Percentiles rank a stretch among this genome's conserved stretches.
These are phyloP conservation scores for Botryosphaeria dothidea DNA, from an alignment of 2,329 filamentous ascomycete genomes.

Conservation along the genomic window DNA sequence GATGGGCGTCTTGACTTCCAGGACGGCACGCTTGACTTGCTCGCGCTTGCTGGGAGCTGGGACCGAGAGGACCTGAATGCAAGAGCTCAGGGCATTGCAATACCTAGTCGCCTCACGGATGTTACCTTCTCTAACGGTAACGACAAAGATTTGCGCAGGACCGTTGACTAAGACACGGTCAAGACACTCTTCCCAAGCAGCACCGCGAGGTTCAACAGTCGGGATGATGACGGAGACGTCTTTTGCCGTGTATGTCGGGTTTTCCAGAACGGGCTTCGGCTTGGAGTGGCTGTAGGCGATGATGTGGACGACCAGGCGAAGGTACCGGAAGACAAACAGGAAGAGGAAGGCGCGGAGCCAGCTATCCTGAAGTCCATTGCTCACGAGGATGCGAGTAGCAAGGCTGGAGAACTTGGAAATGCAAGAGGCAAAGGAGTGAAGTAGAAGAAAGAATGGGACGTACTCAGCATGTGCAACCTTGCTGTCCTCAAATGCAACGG, in stretches of 20 bases:
- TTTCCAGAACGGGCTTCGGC: constrained; percentile 29
- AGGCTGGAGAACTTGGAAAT: background rate
- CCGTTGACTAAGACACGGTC: constrained; percentile 41
- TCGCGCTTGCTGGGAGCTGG: constrained; percentile 48
- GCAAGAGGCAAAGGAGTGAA: background rate
- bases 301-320: constrained; percentile 47
- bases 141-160: constrained; percentile 45
- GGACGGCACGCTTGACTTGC: constrained; percentile 48
- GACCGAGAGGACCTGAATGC: constrained; percentile 22
- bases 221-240: constrained; percentile 57
- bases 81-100: constrained; percentile 22
- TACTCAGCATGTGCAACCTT: background rate
- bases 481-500: background rate
- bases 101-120: constrained; percentile 34
- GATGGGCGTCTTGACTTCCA: constrained; percentile 41
- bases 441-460: background rate
- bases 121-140: constrained; percentile 43
- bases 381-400: background rate
- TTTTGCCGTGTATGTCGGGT: constrained; percentile 33
- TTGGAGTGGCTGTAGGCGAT: constrained; percentile 44
- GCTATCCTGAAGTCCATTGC: background rate
- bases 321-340: constrained; percentile 49
- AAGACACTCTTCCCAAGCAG: constrained; percentile 47
- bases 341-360: constrained; percentile 29
- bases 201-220: constrained; percentile 48